Percentiles rank a stretch among this genome's conserved stretches.
phyloP scores from a whole-genome alignment of 148 eudicot species.

The Arctostaphylos glauca region DNA sequence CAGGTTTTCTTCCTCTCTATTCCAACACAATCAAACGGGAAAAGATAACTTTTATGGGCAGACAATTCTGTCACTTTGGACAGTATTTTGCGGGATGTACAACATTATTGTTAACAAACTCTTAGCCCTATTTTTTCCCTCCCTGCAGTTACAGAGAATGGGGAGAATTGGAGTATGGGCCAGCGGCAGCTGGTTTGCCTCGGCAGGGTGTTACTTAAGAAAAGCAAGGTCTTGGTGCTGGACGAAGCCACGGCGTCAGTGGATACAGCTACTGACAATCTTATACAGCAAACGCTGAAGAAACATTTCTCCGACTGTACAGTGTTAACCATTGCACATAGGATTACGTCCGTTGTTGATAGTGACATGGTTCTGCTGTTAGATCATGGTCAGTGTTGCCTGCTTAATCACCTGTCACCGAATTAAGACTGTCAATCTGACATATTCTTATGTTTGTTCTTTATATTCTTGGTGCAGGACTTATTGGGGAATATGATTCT shows the following conservation, averaged over 20 bases:
- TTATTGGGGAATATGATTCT: no score
- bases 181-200: constrained; percentile 64
- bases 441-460: no score
- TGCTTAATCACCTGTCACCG: no score
- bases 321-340: no score
- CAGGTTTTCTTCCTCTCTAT: constrained; percentile 15
- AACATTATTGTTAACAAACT: neutral
- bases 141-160: constrained; percentile 48
- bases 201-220: constrained; percentile 54
- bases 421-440: no score
- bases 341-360: no score
- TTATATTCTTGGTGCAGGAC: no score
- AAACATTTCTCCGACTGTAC: no score
- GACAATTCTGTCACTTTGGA: neutral
- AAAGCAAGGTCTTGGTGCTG: constrained; percentile 48
- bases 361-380: no score
- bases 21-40: neutral
- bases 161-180: constrained; percentile 64
- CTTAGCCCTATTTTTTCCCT: constrained; percentile 17
- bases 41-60: no score
- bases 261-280: constrained; percentile 59
- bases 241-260: constrained; percentile 70
- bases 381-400: no score
- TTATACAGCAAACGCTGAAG: constrained; percentile 54
- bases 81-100: neutral